Conservation (phyloP, 2,329 filamentous ascomycete species). For the Calycina herbarum region DNA sequence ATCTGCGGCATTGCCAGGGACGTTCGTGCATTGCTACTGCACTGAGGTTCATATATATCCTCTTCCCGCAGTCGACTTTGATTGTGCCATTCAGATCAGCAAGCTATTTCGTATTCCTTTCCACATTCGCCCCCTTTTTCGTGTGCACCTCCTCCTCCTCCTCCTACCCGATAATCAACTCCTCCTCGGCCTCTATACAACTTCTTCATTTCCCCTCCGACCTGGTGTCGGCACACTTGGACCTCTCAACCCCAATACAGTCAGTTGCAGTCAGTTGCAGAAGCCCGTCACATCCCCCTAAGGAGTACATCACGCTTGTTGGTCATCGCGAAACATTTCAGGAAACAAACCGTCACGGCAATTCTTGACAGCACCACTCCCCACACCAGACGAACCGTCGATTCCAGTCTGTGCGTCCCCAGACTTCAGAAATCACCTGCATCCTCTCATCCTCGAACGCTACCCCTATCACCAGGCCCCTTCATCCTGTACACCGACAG, state of each 20-base stretch:
- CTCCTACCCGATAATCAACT: conserved; percentile 2
- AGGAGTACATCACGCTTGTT: conserved; percentile 26
- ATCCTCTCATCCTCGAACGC: conserved; percentile 1
- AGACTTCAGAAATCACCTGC: conserved; percentile 10
- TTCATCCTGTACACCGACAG: conserved; percentile 6
- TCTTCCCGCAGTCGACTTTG: conserved; percentile 7
- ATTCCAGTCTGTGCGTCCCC: conserved; percentile 23
- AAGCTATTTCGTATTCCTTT: conserved; percentile 3
- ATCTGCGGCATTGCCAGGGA: neutral
- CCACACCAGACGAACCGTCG: conserved; percentile 17
- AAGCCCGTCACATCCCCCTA: conserved; percentile 21
- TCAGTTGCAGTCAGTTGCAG: conserved; percentile 17
- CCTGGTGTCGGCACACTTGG: conserved; percentile 18
- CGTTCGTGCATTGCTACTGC: conserved; percentile 3
- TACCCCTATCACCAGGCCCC: conserved; percentile 10
- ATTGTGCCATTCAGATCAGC: conserved; percentile 4
- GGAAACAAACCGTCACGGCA: conserved; percentile 24
- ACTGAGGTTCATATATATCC: conserved; percentile 18
- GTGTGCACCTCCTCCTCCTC: neutral
- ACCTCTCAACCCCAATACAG: conserved; percentile 6
- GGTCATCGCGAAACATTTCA: conserved; percentile 26
- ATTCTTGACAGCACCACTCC: conserved; percentile 3
- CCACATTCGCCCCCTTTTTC: neutral
- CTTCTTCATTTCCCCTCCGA: conserved; percentile 11
- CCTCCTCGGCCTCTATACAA: conserved; percentile 7